Conservation (phyloP, 495 filamentous ascomycete species). For the Lophiotrema nucula region DNA sequence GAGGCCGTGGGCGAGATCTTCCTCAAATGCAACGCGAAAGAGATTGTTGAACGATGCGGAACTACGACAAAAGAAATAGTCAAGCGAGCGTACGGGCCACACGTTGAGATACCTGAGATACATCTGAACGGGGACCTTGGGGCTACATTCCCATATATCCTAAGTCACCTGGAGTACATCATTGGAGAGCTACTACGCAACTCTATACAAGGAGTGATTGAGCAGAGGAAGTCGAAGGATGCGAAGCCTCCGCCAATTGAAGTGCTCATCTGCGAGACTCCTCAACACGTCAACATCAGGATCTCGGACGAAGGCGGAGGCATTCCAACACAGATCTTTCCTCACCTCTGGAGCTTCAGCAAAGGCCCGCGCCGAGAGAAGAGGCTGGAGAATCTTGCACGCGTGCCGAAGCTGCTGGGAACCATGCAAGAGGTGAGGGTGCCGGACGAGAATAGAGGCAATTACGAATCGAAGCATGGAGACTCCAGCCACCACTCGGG, state of each 20-base stretch:
- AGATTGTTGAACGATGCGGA: conserved; percentile 82
- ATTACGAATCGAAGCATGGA: conserved; percentile 35
- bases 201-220: conserved; percentile 86
- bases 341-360: conserved; percentile 92
- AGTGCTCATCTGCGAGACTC: conserved; percentile 89
- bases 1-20: conserved; percentile 97
- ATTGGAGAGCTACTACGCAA: conserved; percentile 94
- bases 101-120: conserved; percentile 72
- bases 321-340: conserved; percentile 78
- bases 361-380: conserved; percentile 76
- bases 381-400: conserved; percentile 74
- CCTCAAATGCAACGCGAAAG: conserved; percentile 85
- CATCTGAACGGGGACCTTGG: conserved; percentile 81
- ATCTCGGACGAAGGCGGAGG: conserved; percentile 95
- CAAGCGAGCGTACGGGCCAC: conserved; percentile 65
- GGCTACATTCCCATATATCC: conserved; percentile 93
- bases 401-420: conserved; percentile 89
- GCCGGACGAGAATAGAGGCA: conserved; percentile 15
- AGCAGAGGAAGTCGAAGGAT: conserved; percentile 53
- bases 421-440: conserved; percentile 81
- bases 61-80: conserved; percentile 67
- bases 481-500: conserved; percentile 40
- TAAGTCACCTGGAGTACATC: conserved; percentile 95
- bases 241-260: conserved; percentile 74
- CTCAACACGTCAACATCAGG: conserved; percentile 93